Evolutionary conservation across 306 rosid genomes (phyloP).

Genomic region (Cicer yamashitae): DNA sequence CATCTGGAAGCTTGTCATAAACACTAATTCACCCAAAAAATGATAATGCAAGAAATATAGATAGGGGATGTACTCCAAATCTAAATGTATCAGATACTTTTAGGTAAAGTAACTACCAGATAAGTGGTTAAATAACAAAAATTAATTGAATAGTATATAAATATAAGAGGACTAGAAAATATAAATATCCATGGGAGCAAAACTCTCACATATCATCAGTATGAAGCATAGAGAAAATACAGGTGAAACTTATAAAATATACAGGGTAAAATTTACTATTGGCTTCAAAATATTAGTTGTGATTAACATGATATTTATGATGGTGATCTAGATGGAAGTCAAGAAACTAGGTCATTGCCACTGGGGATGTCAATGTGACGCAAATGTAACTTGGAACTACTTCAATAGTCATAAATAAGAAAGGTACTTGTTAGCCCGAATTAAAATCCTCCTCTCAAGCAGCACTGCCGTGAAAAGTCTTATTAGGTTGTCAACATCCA

Average conservation of each 20-base stretch:
- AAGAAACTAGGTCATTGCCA: slow-evolving; percentile 31
- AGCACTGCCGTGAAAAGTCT: slow-evolving; percentile 89
- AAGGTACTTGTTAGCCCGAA: slow-evolving; percentile 91
- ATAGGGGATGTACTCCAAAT: slow-evolving; percentile 25
- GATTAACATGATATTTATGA: slow-evolving; percentile 37
- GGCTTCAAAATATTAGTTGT: slow-evolving; percentile 28
- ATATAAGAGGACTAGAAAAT: slow-evolving; percentile 2
- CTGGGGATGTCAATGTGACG: slow-evolving; percentile 35
- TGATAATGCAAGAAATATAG: slow-evolving; percentile 15
- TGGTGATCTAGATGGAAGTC: slow-evolving; percentile 6
- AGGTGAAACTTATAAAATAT: slow-evolving; percentile 6
- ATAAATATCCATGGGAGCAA: slow-evolving; percentile 32
- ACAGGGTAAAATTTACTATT: slow-evolving; percentile 9
- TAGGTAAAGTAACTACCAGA: slow-evolving; percentile 22
- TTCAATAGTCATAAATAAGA: slow-evolving; percentile 46
- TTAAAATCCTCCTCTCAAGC: slow-evolving; percentile 95
- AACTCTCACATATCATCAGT: not conserved
- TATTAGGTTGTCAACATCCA: slow-evolving; percentile 89
- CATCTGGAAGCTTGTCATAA: slow-evolving; percentile 18
- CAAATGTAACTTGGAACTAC: slow-evolving; percentile 43
- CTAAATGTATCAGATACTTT: slow-evolving; percentile 25
- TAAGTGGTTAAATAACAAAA: slow-evolving; percentile 24
- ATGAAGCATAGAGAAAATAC: slow-evolving; percentile 39
- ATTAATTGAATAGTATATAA: slow-evolving; percentile 12
- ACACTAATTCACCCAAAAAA: slow-evolving; percentile 27